phyloP scores from a whole-genome alignment of 2,329 filamentous ascomycete species.

The Rhinocladiella similis region DNA sequence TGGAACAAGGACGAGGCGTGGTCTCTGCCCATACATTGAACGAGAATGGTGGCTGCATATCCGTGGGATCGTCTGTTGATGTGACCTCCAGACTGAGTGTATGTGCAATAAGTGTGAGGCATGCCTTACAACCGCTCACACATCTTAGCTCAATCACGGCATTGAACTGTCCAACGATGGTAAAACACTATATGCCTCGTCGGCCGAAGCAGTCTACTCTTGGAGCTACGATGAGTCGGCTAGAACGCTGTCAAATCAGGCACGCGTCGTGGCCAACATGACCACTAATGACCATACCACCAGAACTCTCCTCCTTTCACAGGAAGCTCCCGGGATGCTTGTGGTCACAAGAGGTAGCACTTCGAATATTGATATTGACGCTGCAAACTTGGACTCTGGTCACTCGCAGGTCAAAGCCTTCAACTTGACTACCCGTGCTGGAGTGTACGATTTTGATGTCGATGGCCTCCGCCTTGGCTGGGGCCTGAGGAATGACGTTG shows the following conservation, averaged over 20 bases:
- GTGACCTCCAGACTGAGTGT: constrained; percentile 22
- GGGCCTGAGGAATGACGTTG: constrained; percentile 73
- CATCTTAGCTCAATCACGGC: constrained; percentile 48
- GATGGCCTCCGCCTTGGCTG: constrained; percentile 58
- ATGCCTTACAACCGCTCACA: constrained; percentile 6
- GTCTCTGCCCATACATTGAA: constrained; percentile 41
- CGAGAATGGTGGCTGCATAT: constrained; percentile 36
- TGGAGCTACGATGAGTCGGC: constrained; percentile 65
- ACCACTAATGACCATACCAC: constrained; percentile 61
- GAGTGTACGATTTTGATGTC: constrained; percentile 51
- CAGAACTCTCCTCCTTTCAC: constrained; percentile 65
- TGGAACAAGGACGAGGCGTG: constrained; percentile 41
- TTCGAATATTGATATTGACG: constrained; percentile 60
- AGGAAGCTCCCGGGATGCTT: constrained; percentile 55
- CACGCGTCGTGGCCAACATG: constrained; percentile 64
- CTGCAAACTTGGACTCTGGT: constrained; percentile 55
- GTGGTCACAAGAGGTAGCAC: constrained; percentile 67
- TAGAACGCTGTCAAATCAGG: constrained; percentile 47
- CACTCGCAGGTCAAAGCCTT: constrained; percentile 68
- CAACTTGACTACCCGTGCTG: constrained; percentile 48
- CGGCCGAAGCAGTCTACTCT: constrained; percentile 57
- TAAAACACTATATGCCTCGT: constrained; percentile 56
- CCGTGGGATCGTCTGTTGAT: constrained; percentile 22
- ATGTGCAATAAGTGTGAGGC: constrained; percentile 8
- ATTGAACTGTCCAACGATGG: constrained; percentile 52